Base-by-base conservation (phyloP, 306 rosid genomes). In the Rosa lucieae region DNA sequence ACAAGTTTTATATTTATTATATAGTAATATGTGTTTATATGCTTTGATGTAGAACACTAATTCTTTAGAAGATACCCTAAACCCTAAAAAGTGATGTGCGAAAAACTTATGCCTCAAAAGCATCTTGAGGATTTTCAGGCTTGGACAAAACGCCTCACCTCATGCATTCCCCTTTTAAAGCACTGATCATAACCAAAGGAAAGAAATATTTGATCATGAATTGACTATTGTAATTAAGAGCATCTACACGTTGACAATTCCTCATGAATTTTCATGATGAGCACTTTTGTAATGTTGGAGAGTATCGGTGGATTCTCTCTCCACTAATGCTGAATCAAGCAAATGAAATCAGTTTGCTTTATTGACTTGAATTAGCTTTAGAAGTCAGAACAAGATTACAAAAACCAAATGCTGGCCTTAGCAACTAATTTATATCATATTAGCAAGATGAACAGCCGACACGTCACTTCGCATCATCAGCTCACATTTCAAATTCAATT, bases 391-490 rank as follows among this genome's bases (percentile, higher is more conserved):
- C 18, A 29, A 63, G 68, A 32, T n/a, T 32, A 47, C 49, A 15
- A n/a, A 65, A 49, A 10, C 62, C 51, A 48, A 20, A 29, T 51
- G 76, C 47, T 58, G 77, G 49, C 62, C 63, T 20, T 40, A 23
- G 20, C 39, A 59, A 32, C 51, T 23, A 75, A 76, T 10, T 47
- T 39, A 67, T 3, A 14, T 15, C n/a, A 14, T 13, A 1, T 61
- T 2, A 20, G 21, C 23, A 15, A 42, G 11, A 37, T 68, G 65
- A 66, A 53, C 18, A 81, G 71, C 35, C 14, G 35, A 68, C 35
- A 68, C 80, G 76, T 70, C 84, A 71, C 11, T 42, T 12, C 51
- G 48, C 73, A 55, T 75, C 79, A 75, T 4, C 68, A 70, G 67
- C 73, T 65, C 39, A 62, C 9, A 37, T 17, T 66, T 39, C 9